Base-by-base conservation (phyloP, 2,329 filamentous ascomycete species). In the Phoma herbarum region DNA sequence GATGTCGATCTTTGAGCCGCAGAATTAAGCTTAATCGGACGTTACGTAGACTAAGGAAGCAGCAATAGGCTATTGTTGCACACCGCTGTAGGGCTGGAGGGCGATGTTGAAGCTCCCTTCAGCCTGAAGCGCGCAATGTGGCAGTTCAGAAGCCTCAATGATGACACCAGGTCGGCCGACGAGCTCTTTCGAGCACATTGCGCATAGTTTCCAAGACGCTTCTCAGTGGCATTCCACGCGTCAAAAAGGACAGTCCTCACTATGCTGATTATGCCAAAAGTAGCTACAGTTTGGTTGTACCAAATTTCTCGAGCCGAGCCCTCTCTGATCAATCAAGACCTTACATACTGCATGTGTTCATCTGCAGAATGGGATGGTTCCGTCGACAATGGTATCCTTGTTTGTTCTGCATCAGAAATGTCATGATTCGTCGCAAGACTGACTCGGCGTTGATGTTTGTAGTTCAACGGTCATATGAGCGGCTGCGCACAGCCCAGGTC, bases 1-100 rank as follows among this genome's bases (percentile, higher is more conserved):
- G 25, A 53, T 25, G 20, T 26, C 0, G 37, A 37, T 47, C 18
- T 5, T 6, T 3, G n/a, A 44, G 39, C 10, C 29, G 43, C 31
- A 16, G 4, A 7, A 14, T 22, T 37, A 18, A 41, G 55, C 18
- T 35, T 52, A 31, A 31, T 14, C 18, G 10, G 20, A 43, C 28
- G 35, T 49, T 8, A 26, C 31, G 31, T 10, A 2, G 11, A 16
- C 10, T 5, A 2, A n/a, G 4, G n/a, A 11, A 12, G 16, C 7
- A 5, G 20, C 28, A 16, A 29, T 44, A 49, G 49, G 42, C 43
- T 57, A 47, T 28, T 12, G 16, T 43, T 57, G 22, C 35, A 8
- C 3, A 16, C 6, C 22, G 43, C n/a, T 5, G 23, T 57, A 57
- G 37, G 49, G 55, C 42, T 48, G 35, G 46, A 45, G 23, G 23